These are phyloP conservation scores for Crassisporium funariophilum DNA, from an alignment of 768 basidiomycete genomes.

Conservation along the genomic window DNA sequence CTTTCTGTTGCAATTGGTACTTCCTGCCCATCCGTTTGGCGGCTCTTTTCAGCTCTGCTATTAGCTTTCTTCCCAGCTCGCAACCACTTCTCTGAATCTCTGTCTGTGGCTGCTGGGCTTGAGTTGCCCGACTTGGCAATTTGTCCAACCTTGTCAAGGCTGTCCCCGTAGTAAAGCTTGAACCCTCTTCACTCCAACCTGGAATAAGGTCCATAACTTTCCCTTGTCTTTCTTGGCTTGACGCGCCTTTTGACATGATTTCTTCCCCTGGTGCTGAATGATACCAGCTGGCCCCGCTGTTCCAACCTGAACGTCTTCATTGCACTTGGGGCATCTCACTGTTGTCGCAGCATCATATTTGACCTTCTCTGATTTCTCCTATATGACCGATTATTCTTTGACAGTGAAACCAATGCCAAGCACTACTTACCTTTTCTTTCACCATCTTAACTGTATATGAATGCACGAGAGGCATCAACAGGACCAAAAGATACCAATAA, in stretches of 20 bases:
- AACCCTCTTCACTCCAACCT: constrained; percentile 1
- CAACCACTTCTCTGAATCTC: neutral
- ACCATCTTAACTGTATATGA: neutral
- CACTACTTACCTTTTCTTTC: neutral
- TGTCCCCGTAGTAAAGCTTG: neutral
- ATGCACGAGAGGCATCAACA: neutral
- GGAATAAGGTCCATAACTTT: neutral
- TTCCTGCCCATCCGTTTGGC: constrained; percentile 1
- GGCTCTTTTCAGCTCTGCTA: neutral
- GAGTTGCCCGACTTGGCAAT: neutral
- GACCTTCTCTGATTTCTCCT: constrained; percentile 1
- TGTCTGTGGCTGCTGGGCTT: neutral
- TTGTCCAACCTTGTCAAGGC: neutral
- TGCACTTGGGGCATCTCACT: constrained; percentile 5
- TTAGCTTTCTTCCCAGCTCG: constrained; percentile 1
- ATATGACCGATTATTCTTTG: neutral
- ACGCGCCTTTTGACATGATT: constrained; percentile 1
- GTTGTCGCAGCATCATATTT: neutral
- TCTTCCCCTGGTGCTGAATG: constrained; percentile 7
- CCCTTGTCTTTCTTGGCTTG: constrained; percentile 4
- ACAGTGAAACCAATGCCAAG: neutral
- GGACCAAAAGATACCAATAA: neutral
- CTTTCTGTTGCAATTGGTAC: constrained; percentile 2
- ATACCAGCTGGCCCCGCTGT: constrained; percentile 6
- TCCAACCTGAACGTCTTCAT: constrained; percentile 8